These are phyloP conservation scores for Bipolaris sorokiniana DNA, from an alignment of 2,329 filamentous ascomycete species.

Conservation along the genomic window DNA sequence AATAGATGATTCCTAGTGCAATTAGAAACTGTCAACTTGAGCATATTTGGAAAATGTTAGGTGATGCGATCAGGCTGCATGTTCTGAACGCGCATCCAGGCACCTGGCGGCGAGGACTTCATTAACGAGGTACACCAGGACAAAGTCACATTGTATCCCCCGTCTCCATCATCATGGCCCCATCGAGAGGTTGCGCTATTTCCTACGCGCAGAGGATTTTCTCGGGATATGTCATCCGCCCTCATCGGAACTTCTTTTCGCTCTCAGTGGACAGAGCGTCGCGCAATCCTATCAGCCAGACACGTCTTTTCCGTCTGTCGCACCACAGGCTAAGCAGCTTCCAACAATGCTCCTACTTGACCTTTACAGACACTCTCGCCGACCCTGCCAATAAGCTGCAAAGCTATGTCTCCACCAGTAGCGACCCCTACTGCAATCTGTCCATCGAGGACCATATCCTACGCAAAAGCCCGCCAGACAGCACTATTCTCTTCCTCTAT, in stretches of 20 bases:
- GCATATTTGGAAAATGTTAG: not conserved
- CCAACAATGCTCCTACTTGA: constrained; percentile 17
- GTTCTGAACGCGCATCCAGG: constrained; percentile 7
- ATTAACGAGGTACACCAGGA: constrained; percentile 8
- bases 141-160: not conserved
- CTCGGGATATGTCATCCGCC: not conserved
- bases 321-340: not conserved
- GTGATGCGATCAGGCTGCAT: constrained; percentile 10
- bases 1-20: not conserved
- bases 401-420: constrained; percentile 59
- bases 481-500: constrained; percentile 85
- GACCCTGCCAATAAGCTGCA: constrained; percentile 49
- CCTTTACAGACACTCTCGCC: constrained; percentile 40
- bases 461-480: constrained; percentile 71
- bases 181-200: constrained; percentile 21
- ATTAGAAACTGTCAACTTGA: not conserved
- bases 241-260: not conserved
- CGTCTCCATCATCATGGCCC: constrained; percentile 21
- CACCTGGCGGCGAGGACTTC: constrained; percentile 8
- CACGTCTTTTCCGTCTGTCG: not conserved
- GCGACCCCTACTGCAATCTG: constrained; percentile 85
- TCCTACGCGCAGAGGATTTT: not conserved
- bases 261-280: constrained; percentile 3
- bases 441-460: constrained; percentile 92
- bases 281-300: not conserved